These are phyloP conservation scores for Brettanomyces naardenensis DNA, from an alignment of 805 yeast genomes.

Conservation along the genomic window DNA sequence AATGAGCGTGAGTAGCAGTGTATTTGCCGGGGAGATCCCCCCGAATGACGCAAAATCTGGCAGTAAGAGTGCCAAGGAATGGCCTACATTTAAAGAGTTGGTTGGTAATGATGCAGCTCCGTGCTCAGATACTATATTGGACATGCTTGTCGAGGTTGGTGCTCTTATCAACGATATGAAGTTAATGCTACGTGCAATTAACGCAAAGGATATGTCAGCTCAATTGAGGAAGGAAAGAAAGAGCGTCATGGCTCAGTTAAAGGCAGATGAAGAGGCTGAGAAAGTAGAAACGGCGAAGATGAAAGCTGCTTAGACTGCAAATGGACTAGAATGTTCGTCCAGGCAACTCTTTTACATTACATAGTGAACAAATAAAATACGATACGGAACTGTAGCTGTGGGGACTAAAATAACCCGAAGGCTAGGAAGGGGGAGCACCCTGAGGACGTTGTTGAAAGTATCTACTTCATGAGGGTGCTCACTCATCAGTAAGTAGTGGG, in stretches of 20 bases:
- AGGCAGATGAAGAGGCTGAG: background rate
- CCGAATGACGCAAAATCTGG: background rate
- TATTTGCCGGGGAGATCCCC: background rate
- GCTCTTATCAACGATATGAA: conserved; percentile 57
- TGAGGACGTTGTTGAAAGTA: no score
- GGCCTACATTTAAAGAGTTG: conserved; percentile 51
- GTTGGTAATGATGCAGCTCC: conserved; percentile 48
- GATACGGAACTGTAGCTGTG: no score
- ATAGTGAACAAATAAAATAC: no score
- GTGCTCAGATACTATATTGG: conserved; percentile 48
- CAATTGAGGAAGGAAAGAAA: conserved; percentile 26
- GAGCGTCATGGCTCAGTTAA: conserved; percentile 9
- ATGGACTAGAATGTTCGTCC: no score
- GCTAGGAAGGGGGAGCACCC: no score
- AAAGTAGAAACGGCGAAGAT: no score
- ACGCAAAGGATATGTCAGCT: conserved; percentile 43
- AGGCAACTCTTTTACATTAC: no score
- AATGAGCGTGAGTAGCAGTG: background rate
- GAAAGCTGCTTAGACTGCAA: no score
- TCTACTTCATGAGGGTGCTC: no score
- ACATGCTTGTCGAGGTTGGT: conserved; percentile 53
- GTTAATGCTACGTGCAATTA: conserved; percentile 48
- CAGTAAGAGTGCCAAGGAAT: conserved; percentile 9
- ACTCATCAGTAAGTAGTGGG: no score
- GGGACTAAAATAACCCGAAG: no score